Percentiles rank a stretch among this genome's conserved stretches.
These are phyloP conservation scores for Quercus cerris DNA, from an alignment of 306 rosid species.

Conservation along the genomic window DNA sequence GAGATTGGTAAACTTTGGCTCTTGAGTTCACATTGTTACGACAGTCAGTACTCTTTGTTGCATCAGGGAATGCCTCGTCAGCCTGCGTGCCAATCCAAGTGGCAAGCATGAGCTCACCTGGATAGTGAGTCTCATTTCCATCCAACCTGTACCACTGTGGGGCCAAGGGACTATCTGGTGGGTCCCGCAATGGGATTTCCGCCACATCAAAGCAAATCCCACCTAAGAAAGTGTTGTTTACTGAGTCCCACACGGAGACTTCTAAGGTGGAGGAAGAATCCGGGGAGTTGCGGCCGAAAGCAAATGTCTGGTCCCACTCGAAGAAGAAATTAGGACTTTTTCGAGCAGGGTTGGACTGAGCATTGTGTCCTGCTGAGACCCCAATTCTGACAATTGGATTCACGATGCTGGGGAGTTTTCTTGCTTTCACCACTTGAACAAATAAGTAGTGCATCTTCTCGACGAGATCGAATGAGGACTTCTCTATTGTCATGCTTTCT, in stretches of 20 bases:
- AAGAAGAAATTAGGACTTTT: constrained; percentile 39
- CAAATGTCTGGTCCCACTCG: constrained; percentile 94
- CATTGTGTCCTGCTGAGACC: constrained; percentile 41
- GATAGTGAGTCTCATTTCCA: constrained; percentile 48
- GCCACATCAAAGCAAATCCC: constrained; percentile 73
- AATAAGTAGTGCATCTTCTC: constrained; percentile 93
- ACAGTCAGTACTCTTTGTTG: constrained; percentile 64
- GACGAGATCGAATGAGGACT: constrained; percentile 73
- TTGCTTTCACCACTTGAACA: constrained; percentile 68
- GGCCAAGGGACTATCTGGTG: constrained; percentile 82
- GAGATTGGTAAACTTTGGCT: constrained; percentile 76
- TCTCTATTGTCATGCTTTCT: constrained; percentile 43
- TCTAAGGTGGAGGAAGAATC: constrained; percentile 68
- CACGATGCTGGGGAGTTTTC: constrained; percentile 52
- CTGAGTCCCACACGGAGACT: constrained; percentile 64
- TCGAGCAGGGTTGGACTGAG: constrained; percentile 53
- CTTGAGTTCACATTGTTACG: constrained; percentile 34
- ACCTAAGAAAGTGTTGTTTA: constrained; percentile 38
- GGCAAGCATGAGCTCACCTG: constrained; percentile 83
- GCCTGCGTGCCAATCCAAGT: constrained; percentile 95
- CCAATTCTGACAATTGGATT: constrained; percentile 54
- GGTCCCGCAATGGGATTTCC: constrained; percentile 78
- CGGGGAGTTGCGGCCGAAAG: constrained; percentile 57
- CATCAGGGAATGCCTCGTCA: constrained; percentile 72
- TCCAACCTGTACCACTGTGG: constrained; percentile 91